Percentiles rank a stretch among this genome's conserved stretches.
phyloP scores from a whole-genome alignment of 331 rosid species.

The Quercus phellos region DNA sequence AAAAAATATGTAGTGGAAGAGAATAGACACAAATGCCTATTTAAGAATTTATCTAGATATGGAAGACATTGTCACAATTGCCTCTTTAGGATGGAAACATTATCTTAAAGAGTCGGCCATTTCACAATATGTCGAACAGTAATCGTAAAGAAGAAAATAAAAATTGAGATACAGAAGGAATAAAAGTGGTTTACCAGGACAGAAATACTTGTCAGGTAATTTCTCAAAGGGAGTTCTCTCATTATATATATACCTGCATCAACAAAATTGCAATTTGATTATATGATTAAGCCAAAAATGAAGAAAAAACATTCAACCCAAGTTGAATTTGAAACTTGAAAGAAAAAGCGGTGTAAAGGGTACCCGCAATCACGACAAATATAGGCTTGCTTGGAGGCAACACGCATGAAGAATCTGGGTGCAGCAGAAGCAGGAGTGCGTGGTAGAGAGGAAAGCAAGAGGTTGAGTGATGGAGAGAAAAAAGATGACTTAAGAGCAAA shows the following conservation, averaged over 20 bases:
- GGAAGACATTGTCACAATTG: too few relatives aligned
- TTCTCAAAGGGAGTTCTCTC: conserved; percentile 82
- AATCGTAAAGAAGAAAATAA: not conserved
- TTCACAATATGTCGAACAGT: not conserved
- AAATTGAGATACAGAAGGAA: not conserved
- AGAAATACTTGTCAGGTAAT: conserved; percentile 69
- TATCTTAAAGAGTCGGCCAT: not conserved
- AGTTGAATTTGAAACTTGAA: not conserved
- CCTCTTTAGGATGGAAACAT: not conserved
- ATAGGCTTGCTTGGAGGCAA: conserved; percentile 77
- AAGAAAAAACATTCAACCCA: not conserved
- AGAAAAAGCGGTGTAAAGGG: not conserved
- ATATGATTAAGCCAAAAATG: not conserved
- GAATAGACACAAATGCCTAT: not conserved
- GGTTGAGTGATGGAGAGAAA: conserved; percentile 41
- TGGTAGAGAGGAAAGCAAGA: conserved; percentile 26
- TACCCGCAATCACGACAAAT: conserved; percentile 98
- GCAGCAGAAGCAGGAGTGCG: conserved; percentile 19
- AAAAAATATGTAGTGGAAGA: not conserved
- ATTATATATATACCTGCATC: conserved; percentile 73
- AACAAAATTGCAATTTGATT: not conserved
- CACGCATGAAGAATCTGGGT: conserved; percentile 75
- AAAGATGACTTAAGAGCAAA: conserved; percentile 42
- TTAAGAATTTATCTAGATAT: not conserved
- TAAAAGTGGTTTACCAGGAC: conserved; percentile 53